These are phyloP conservation scores for Solanum habrochaites DNA, from an alignment of 257 asterid species.

Conservation along the genomic window DNA sequence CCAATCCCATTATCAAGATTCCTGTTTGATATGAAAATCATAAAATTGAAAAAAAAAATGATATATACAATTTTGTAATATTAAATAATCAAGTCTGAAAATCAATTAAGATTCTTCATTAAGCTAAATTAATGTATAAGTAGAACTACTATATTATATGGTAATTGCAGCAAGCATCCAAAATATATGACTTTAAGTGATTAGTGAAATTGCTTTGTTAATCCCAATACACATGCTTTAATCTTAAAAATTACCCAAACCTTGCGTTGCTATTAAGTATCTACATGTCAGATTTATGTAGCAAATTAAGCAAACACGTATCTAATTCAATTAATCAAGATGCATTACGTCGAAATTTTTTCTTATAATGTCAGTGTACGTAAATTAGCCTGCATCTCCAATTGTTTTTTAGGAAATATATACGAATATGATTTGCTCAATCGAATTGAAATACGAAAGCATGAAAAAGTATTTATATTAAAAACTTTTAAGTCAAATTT, in stretches of 20 bases:
- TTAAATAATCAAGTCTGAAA: neutral
- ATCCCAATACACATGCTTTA: neutral
- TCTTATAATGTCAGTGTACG: too few relatives aligned
- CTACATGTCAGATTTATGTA: neutral
- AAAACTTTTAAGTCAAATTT: too few relatives aligned
- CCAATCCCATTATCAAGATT: neutral
- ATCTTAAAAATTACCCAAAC: neutral
- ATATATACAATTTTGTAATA: neutral
- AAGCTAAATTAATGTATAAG: neutral
- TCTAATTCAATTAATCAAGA: neutral
- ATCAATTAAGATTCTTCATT: neutral
- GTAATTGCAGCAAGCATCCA: neutral
- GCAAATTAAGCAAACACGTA: neutral
- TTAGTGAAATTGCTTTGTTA: neutral
- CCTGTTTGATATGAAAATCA: neutral
- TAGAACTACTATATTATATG: neutral
- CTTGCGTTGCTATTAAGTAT: neutral
- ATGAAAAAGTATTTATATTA: too few relatives aligned
- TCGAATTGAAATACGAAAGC: neutral
- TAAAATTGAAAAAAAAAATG: neutral
- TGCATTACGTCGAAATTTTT: neutral
- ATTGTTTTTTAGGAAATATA: too few relatives aligned
- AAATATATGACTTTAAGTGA: neutral
- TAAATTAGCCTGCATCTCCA: too few relatives aligned
- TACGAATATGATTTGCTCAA: too few relatives aligned